These are phyloP conservation scores for Pulicaria dysenterica DNA, from an alignment of 129 eudicot genomes.

Conservation along the genomic window DNA sequence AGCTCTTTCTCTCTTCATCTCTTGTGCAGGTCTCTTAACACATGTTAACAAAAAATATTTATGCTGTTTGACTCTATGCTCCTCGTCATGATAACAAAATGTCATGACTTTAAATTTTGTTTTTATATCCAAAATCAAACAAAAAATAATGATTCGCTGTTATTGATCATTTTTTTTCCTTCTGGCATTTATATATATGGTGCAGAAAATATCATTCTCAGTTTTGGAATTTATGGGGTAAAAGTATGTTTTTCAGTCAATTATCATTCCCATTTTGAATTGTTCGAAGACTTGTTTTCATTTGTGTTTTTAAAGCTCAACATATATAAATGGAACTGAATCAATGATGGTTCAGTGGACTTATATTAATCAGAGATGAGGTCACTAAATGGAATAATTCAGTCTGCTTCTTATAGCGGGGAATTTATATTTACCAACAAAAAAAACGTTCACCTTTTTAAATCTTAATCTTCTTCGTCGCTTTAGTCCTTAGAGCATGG, in stretches of 20 bases:
- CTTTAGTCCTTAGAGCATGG: too few species aligned
- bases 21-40: slow-evolving; percentile 7
- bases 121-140: slow-evolving; percentile 36
- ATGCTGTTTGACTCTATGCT: slow-evolving; percentile 35
- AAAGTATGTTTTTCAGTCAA: background rate
- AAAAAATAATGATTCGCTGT: slow-evolving; percentile 38
- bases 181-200: slow-evolving; percentile 14
- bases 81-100: slow-evolving; percentile 30
- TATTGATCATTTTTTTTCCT: slow-evolving; percentile 20
- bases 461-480: too few species aligned
- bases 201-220: slow-evolving; percentile 24
- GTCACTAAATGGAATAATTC: too few species aligned
- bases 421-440: too few species aligned
- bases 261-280: background rate
- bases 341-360: too few species aligned
- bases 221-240: background rate
- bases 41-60: slow-evolving; percentile 20
- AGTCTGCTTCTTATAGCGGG: too few species aligned
- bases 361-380: too few species aligned
- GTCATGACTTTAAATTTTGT: slow-evolving; percentile 35
- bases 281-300: slow-evolving; percentile 9
- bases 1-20: background rate
- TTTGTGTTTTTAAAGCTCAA: background rate
- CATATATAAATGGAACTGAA: background rate
- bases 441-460: too few species aligned